phyloP scores from a whole-genome alignment of 139 green algal genomes.

The Pleodorina starrii region DNA sequence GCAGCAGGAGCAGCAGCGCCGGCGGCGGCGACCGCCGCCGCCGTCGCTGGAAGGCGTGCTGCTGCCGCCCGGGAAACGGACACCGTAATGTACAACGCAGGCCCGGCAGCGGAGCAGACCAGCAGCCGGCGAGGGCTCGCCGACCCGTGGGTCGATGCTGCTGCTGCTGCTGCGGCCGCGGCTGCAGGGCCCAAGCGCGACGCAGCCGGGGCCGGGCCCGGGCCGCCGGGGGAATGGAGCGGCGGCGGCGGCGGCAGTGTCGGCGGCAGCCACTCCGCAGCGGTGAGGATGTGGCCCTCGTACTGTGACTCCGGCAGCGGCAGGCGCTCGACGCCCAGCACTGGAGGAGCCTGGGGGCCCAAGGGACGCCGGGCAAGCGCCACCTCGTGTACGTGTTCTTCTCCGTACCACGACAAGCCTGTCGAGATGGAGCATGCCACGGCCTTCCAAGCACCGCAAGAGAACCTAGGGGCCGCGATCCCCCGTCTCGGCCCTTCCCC shows the following conservation, averaged over 20 bases:
- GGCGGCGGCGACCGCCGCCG: background rate
- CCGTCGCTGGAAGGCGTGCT: too few species aligned
- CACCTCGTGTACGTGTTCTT: too few species aligned
- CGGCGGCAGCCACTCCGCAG: slow-evolving; percentile 34
- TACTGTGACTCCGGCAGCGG: background rate
- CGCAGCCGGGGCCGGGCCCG: too few species aligned
- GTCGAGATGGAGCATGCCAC: too few species aligned
- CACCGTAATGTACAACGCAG: slow-evolving; percentile 6
- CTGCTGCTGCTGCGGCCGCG: background rate
- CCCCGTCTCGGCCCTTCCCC: too few species aligned
- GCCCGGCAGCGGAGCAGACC: slow-evolving; percentile 12
- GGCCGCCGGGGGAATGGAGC: too few species aligned
- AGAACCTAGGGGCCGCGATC: too few species aligned
- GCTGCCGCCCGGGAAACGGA: background rate
- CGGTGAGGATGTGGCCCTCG: background rate
- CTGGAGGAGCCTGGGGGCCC: background rate
- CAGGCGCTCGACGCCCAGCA: slow-evolving; percentile 14
- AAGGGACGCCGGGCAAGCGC: too few species aligned
- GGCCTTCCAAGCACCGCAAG: too few species aligned
- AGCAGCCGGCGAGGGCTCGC: background rate
- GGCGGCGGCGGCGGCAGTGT: background rate
- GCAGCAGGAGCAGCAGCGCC: background rate
- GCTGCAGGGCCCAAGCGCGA: too few species aligned
- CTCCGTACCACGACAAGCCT: too few species aligned
- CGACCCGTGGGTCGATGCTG: background rate